Percentiles rank a stretch among this genome's conserved stretches.
Conservation (phyloP, 2,329 filamentous ascomycete species). For the Talaromyces marneffei region DNA sequence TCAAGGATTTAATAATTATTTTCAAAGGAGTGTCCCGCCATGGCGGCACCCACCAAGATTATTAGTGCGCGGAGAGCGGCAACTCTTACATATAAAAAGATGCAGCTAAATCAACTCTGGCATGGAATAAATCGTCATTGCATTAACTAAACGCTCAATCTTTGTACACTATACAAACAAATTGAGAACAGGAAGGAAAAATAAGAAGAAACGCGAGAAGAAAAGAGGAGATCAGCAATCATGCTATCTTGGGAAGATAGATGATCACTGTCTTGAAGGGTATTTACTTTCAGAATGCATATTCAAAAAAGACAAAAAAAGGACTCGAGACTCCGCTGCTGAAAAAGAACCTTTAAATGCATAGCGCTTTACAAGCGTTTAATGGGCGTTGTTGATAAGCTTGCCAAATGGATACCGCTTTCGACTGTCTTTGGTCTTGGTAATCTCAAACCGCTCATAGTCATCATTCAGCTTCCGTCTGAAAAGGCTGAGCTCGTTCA, state of each 20-base stretch:
- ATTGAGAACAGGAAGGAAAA: background rate
- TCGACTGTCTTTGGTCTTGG: slow-evolving; percentile 20
- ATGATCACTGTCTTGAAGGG: background rate
- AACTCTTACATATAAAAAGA: background rate
- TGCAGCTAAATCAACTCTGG: background rate
- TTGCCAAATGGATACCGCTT: slow-evolving; percentile 26
- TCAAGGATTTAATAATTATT: background rate
- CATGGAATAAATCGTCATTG: background rate
- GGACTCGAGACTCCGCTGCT: background rate
- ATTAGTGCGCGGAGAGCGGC: background rate
- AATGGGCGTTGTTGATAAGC: slow-evolving; percentile 26
- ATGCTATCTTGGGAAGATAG: background rate
- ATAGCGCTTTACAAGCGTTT: background rate
- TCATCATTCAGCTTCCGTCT: slow-evolving; percentile 83
- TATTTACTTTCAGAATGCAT: slow-evolving; percentile 3
- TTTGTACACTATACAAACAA: background rate
- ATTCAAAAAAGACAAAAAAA: background rate
- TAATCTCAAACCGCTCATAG: slow-evolving; percentile 35
- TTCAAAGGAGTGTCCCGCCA: slow-evolving; percentile 4
- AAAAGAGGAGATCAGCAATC: background rate
- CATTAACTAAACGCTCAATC: background rate
- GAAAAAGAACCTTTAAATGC: background rate
- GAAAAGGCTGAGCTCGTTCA: slow-evolving; percentile 74
- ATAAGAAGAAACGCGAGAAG: background rate
- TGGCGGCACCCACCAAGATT: background rate